A percentile compares a stretch with the other conserved stretches of the same genome.
Evolutionary conservation across 2,329 filamentous ascomycete genomes (phyloP).

Genomic region (Cucurbitaria berberidis): DNA sequence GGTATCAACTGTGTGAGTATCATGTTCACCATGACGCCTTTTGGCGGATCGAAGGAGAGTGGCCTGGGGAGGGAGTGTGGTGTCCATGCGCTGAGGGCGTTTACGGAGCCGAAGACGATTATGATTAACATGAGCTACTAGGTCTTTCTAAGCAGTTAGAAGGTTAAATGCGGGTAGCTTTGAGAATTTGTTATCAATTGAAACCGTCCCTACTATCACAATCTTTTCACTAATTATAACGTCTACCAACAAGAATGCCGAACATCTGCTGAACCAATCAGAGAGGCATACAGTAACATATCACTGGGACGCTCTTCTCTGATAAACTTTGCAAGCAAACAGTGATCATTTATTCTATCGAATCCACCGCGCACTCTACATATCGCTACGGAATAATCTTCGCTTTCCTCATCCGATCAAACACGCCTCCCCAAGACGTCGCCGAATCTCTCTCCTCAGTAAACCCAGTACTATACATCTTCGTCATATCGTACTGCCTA

Average conservation of each 20-base stretch:
- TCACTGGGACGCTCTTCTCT: too few species aligned
- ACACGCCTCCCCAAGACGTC: slow-evolving; percentile 51
- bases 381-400: slow-evolving; percentile 49
- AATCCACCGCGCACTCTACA: too few species aligned
- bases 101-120: slow-evolving; percentile 59
- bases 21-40: slow-evolving; percentile 52
- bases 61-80: slow-evolving; percentile 59
- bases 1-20: slow-evolving; percentile 42
- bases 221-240: neutral
- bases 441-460: slow-evolving; percentile 49
- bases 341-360: too few species aligned
- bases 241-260: too few species aligned
- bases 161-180: neutral
- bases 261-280: too few species aligned
- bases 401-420: slow-evolving; percentile 53
- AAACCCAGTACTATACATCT: slow-evolving; percentile 53
- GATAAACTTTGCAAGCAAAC: too few species aligned
- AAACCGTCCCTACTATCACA: neutral
- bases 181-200: neutral
- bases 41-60: slow-evolving; percentile 60
- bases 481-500: slow-evolving; percentile 54
- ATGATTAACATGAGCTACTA: slow-evolving; percentile 53
- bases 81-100: slow-evolving; percentile 55
- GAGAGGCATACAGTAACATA: too few species aligned
- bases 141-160: neutral